These are phyloP conservation scores for Coemansia sp. DNA, from an alignment of 192 early-diverging fungal species.

Conservation along the genomic window DNA sequence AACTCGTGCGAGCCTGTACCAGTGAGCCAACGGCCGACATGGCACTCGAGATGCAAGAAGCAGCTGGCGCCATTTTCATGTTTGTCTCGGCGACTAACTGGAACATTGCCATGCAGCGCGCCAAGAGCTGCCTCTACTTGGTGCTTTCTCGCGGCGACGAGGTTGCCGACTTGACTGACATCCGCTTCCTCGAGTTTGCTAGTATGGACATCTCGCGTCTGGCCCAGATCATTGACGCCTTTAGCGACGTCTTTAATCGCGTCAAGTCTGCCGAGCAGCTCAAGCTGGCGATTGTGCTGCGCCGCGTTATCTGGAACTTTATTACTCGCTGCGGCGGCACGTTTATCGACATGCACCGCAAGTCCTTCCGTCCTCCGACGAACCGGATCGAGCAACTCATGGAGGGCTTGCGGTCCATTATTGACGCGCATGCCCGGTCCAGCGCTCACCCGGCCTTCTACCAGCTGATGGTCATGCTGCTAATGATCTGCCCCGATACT, in stretches of 20 bases:
- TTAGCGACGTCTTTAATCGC: constrained; percentile 45
- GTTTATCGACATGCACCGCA: constrained; percentile 76
- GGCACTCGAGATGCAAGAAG: constrained; percentile 70
- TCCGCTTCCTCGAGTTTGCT: constrained; percentile 85
- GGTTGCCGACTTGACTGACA: constrained; percentile 72
- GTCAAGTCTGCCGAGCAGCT: constrained; percentile 73
- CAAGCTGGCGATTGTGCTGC: constrained; percentile 71
- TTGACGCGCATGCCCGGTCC: constrained; percentile 63
- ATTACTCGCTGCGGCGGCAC: constrained; percentile 84
- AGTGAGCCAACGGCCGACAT: constrained; percentile 43
- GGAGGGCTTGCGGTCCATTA: constrained; percentile 28
- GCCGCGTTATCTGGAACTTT: constrained; percentile 90
- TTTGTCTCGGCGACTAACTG: constrained; percentile 91
- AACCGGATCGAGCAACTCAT: constrained; percentile 38
- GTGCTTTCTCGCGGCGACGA: constrained; percentile 67
- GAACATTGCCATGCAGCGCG: constrained; percentile 73
- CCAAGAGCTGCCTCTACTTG: constrained; percentile 65
- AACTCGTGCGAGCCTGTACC: constrained; percentile 57
- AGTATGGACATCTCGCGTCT: constrained; percentile 76
- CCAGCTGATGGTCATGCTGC: constrained; percentile 85
- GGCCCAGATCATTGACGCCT: constrained; percentile 60
- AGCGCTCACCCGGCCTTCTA: constrained; percentile 73
- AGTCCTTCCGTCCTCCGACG: constrained; percentile 30
- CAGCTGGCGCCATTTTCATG: constrained; percentile 80
- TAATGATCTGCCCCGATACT: constrained; percentile 82